Evolutionary conservation across 331 rosid species (phyloP).

Genomic region (Pyracantha coccinea): DNA sequence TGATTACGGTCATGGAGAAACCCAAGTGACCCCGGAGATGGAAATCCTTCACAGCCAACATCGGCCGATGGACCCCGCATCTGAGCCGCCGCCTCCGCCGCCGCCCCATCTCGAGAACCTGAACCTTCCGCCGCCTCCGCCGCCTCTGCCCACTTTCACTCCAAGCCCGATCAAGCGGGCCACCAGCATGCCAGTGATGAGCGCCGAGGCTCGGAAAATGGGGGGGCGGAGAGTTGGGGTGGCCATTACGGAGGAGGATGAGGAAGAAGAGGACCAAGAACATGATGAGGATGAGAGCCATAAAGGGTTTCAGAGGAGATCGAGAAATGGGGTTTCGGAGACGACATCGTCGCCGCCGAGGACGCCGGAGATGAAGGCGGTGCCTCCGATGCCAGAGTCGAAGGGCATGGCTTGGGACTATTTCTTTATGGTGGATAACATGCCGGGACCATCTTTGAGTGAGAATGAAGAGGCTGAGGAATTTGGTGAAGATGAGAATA

Average conservation of each 20-base stretch:
- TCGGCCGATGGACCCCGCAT: conserved; percentile 13
- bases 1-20: conserved; percentile 75
- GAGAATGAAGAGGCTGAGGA: conserved; percentile 20
- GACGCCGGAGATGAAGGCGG: conserved; percentile 39
- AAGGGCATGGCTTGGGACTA: conserved; percentile 77
- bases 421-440: conserved; percentile 53
- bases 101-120: conserved; percentile 47
- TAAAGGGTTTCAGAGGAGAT: conserved; percentile 8
- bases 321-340: conserved; percentile 20
- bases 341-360: conserved; percentile 18
- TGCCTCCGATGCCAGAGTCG: conserved; percentile 55
- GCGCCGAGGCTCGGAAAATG: conserved; percentile 21
- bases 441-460: conserved; percentile 47
- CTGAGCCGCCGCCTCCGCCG: conserved; percentile 58
- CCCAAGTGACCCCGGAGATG: conserved; percentile 24
- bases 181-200: conserved; percentile 47
- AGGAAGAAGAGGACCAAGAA: conserved; percentile 20
- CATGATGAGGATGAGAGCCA: background rate
- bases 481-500: conserved; percentile 23
- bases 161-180: conserved; percentile 53
- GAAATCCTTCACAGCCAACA: conserved; percentile 12
- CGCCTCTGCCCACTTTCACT: conserved; percentile 60
- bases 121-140: conserved; percentile 54
- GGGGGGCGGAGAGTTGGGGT: conserved; percentile 11
- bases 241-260: conserved; percentile 48